Conservation (phyloP, 2,329 filamentous ascomycete genomes). For the Tympanopsis confertula region DNA sequence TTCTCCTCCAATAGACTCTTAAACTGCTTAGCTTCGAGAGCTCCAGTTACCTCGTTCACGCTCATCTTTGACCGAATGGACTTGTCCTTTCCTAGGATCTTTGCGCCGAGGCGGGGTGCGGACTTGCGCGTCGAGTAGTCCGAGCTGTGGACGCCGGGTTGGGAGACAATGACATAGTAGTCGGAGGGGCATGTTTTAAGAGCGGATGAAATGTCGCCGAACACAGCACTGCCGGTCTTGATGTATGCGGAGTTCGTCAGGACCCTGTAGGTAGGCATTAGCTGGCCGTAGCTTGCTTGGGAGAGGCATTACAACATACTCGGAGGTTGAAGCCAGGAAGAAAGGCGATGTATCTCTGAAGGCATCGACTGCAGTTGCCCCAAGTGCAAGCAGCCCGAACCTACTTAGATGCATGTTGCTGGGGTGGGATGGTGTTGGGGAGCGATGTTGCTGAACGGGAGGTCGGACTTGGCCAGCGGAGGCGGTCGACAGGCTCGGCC, state of each 20-base stretch:
- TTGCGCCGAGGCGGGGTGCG: not conserved
- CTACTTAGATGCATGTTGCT: not conserved
- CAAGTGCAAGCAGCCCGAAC: not conserved
- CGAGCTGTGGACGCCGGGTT: not conserved
- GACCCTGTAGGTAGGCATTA: not conserved
- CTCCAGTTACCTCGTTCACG: not conserved
- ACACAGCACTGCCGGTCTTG: not conserved
- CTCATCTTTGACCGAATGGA: not conserved
- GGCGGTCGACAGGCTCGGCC: too few relatives aligned
- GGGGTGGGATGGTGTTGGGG: too few relatives aligned
- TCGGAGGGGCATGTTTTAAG: not conserved
- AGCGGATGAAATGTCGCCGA: not conserved
- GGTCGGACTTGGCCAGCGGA: too few relatives aligned
- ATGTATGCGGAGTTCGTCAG: not conserved
- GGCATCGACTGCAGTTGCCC: not conserved
- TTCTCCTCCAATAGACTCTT: not conserved
- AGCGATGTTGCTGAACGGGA: too few relatives aligned
- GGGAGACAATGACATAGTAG: not conserved
- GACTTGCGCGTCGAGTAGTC: slow-evolving; percentile 1
- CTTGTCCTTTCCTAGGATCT: not conserved
- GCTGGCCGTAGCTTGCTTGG: not conserved
- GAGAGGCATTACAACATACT: not conserved
- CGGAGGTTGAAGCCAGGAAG: slow-evolving; percentile 1
- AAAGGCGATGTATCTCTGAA: slow-evolving; percentile 1
- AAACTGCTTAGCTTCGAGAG: not conserved